Evolutionary conservation across 192 early-diverging fungal genomes (phyloP), one percentile per base, ranked within the genome.

Genomic region (Cladochytrium replicatum): DNA sequence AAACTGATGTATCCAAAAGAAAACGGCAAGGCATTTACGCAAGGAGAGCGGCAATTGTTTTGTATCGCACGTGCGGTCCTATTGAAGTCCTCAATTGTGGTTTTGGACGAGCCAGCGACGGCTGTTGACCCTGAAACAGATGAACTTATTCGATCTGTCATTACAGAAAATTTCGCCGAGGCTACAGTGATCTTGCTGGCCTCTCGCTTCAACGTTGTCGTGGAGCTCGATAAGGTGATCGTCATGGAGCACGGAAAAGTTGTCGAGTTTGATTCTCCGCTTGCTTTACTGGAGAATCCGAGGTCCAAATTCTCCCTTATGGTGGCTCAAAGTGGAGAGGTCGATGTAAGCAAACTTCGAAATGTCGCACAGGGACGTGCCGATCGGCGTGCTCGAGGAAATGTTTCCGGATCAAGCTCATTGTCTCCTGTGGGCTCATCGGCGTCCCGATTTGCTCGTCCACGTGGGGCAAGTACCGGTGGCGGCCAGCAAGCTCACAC

Each of bases 201-300:
- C 8, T 41, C 63, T 11, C 32, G 66, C 17, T 61, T 68, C 25
- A 52, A 52, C 44, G 27, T 44, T 9, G 52, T 66, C 41, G 34
- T 65, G 13, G 41, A 57, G 27, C 40, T 24, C 23, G 88, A 93
- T 58, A 70, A 80, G 13, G 75, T 93, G 23, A 51, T 91, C 44
- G 88, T 94, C 6, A 48, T 89, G 55, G 84, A 87, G 54, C 69
- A 72, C 22, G 92, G 92, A 6, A 50, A 66, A 17, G 55, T 94
- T 2, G 77, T 76, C 4, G 92, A 96, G 54, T 89, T 77, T 75
- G 92, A 86, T 54, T 75, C 76, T 25, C 92, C 92, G 1, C 55
- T 67, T 19, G 67, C 50, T 4, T 67, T 96, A 40, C 66, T 96
- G 63, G 66, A 63, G 25, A 66, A 63, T 29, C 58, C 58, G 4